Percentiles rank a stretch among this genome's conserved stretches.
Conservation (phyloP, 225 moss, liverwort and hornwort species). For the Neckera pumila region DNA sequence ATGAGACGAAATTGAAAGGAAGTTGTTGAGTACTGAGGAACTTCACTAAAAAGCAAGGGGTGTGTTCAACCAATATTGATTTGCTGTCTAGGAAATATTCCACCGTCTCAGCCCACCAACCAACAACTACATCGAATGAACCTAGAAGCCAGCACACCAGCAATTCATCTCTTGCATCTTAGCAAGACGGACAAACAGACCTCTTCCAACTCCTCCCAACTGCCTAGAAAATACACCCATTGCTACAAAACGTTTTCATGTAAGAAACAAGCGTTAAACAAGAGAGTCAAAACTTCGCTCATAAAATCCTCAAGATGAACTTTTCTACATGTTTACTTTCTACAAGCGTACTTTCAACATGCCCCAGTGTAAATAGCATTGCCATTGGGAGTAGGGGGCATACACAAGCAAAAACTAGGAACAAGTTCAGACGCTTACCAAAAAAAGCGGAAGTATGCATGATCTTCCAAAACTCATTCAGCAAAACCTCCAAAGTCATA, state of each 20-base stretch:
- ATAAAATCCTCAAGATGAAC: not conserved
- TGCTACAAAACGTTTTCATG: not conserved
- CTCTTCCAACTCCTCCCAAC: not conserved
- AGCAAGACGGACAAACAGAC: not conserved
- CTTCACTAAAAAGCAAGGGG: not conserved
- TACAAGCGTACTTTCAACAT: not conserved
- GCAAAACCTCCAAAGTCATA: not conserved
- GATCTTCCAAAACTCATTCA: not conserved
- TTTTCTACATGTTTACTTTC: not conserved
- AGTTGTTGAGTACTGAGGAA: not conserved
- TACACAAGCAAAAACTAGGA: not conserved
- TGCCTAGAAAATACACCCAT: not conserved
- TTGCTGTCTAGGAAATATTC: not conserved
- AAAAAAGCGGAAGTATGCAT: not conserved
- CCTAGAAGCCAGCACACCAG: not conserved
- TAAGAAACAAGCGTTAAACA: not conserved
- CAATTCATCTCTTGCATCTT: not conserved
- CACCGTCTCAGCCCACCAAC: not conserved
- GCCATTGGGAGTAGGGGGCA: not conserved
- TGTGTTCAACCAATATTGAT: not conserved
- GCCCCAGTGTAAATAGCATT: not conserved
- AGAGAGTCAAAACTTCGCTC: not conserved
- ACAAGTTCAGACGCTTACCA: not conserved
- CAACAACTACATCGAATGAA: not conserved
- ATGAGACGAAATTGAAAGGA: not conserved